Evolutionary conservation across 2,329 filamentous ascomycete genomes (phyloP).

Genomic region (Nemania serpens): DNA sequence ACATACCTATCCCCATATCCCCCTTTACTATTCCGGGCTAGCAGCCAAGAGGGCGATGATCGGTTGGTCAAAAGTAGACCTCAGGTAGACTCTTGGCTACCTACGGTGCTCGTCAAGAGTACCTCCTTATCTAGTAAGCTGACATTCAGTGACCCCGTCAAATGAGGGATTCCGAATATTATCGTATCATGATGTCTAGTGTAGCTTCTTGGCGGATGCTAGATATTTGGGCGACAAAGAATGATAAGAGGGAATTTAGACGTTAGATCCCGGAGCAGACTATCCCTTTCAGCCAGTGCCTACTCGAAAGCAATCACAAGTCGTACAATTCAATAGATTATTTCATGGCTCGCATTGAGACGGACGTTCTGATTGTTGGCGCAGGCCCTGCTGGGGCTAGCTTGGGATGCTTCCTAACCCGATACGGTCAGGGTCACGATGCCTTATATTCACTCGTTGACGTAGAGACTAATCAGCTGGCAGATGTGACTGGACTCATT

Average conservation of each 20-base stretch:
- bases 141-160: slow-evolving; percentile 15
- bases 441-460: no score
- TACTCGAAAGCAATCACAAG: neutral
- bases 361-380: slow-evolving; percentile 24
- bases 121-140: slow-evolving; percentile 20
- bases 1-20: no score
- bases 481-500: slow-evolving; percentile 24
- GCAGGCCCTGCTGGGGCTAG: slow-evolving; percentile 25
- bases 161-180: neutral
- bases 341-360: slow-evolving; percentile 22
- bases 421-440: slow-evolving; percentile 12
- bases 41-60: neutral
- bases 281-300: neutral
- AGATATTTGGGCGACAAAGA: neutral
- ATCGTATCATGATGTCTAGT: neutral
- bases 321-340: neutral
- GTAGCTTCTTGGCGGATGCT: neutral
- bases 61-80: neutral
- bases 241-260: neutral
- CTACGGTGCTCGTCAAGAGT: neutral
- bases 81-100: neutral
- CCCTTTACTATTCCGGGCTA: neutral
- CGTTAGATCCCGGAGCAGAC: neutral
- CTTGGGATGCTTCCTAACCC: slow-evolving; percentile 20
- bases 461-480: neutral